Percentiles rank a stretch among this genome's conserved stretches.
Conservation (phyloP, 306 rosid species). For the Abrus pulchellus region DNA sequence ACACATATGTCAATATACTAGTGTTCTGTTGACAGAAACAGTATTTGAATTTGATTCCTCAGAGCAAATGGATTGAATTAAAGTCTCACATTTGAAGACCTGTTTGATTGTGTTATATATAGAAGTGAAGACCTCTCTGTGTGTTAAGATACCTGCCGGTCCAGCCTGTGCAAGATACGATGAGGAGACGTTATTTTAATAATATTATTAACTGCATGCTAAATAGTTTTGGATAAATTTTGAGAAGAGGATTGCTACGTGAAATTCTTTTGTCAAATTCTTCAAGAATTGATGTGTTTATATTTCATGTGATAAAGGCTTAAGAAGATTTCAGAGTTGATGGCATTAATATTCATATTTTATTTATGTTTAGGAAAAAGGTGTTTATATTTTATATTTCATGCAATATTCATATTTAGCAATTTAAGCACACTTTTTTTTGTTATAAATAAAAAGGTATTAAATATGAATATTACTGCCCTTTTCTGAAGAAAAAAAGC, state of each 20-base stretch:
- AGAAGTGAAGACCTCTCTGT: constrained; percentile 85
- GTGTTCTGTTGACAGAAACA: background rate
- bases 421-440: too few relatives aligned
- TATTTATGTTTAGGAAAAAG: too few relatives aligned
- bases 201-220: background rate
- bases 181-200: background rate
- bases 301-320: too few relatives aligned
- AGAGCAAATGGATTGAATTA: background rate
- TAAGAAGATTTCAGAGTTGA: too few relatives aligned
- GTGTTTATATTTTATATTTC: too few relatives aligned
- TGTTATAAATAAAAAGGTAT: too few relatives aligned
- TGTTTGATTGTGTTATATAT: constrained; percentile 79
- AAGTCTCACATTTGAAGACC: constrained; percentile 72
- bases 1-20: background rate
- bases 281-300: too few relatives aligned
- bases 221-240: background rate
- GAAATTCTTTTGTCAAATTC: too few relatives aligned
- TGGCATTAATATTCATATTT: too few relatives aligned
- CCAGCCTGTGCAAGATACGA: constrained; percentile 65
- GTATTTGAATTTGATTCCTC: background rate
- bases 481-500: too few relatives aligned
- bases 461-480: too few relatives aligned
- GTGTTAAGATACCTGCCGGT: constrained; percentile 87
- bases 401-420: too few relatives aligned
- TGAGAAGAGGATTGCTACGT: background rate